Conservation (phyloP, 1,284 basidiomycete species). For the Trametes hirsuta region DNA sequence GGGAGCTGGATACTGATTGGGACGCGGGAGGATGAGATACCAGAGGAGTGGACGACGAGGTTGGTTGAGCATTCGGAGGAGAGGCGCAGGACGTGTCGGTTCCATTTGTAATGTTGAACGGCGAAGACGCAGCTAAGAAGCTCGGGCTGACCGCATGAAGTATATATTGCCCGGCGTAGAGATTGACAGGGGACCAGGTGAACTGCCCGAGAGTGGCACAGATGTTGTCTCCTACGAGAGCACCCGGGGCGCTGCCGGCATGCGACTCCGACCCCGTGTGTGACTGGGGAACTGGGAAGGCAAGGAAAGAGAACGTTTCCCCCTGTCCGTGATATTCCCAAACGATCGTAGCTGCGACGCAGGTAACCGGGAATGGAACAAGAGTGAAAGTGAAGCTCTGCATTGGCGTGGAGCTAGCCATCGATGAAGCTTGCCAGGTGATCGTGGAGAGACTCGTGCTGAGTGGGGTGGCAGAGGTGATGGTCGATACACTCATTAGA, state of each 20-base stretch:
- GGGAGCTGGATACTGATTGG: too few species aligned
- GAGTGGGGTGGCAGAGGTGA: too few species aligned
- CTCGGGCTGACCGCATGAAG: conserved; percentile 14
- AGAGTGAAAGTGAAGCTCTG: background rate
- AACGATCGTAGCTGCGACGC: conserved; percentile 15
- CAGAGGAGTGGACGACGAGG: background rate
- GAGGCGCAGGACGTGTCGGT: conserved; percentile 23
- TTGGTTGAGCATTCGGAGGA: background rate
- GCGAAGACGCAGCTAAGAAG: conserved; percentile 8
- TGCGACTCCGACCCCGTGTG: background rate
- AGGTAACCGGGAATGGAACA: conserved; percentile 11
- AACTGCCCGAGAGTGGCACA: conserved; percentile 12
- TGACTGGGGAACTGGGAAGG: background rate
- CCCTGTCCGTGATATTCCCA: conserved; percentile 27
- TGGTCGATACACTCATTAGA: too few species aligned
- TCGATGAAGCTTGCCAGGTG: background rate
- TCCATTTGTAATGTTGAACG: conserved; percentile 30
- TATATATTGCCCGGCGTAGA: conserved; percentile 31
- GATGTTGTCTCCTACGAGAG: conserved; percentile 11
- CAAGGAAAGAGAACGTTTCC: conserved; percentile 2
- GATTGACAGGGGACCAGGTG: conserved; percentile 28
- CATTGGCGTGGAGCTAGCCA: background rate
- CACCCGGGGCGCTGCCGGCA: background rate
- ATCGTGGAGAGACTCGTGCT: too few species aligned
- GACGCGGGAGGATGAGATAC: background rate